A percentile compares a stretch with the other conserved stretches of the same genome.
phyloP scores from a whole-genome alignment of 2,329 filamentous ascomycete species.

The Pseudocercospora cruenta region DNA sequence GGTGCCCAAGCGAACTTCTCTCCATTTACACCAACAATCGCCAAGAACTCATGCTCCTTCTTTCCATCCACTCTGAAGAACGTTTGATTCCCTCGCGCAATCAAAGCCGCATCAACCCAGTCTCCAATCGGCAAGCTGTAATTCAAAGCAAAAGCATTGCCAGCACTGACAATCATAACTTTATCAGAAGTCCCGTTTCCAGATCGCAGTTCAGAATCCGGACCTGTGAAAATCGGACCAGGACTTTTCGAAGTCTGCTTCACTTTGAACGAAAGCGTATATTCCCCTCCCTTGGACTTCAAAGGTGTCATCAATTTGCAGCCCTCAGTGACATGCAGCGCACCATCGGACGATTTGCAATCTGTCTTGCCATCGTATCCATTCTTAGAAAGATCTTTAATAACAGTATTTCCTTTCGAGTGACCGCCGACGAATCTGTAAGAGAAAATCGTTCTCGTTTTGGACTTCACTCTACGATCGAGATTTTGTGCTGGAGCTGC shows the following conservation, averaged over 20 bases:
- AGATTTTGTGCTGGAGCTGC: conserved; percentile 55
- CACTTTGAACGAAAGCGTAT: conserved; percentile 56
- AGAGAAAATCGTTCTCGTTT: conserved; percentile 41
- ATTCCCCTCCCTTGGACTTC: conserved; percentile 59
- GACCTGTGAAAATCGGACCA: conserved; percentile 49
- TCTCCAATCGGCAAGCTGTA: conserved; percentile 44
- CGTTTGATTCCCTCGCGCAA: conserved; percentile 43
- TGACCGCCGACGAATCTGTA: conserved; percentile 42
- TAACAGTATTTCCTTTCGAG: conserved; percentile 24
- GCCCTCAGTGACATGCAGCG: conserved; percentile 29
- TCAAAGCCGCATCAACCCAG: conserved; percentile 44
- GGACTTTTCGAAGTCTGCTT: conserved; percentile 49
- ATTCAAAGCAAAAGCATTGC: conserved; percentile 46
- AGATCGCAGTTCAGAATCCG: conserved; percentile 32
- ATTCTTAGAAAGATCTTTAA: conserved; percentile 45
- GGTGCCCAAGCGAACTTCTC: conserved; percentile 47
- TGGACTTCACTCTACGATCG: conserved; percentile 47
- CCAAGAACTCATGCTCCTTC: conserved; percentile 47
- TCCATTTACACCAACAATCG: conserved; percentile 50
- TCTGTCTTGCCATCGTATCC: conserved; percentile 46
- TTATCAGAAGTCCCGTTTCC: conserved; percentile 30
- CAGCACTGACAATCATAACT: conserved; percentile 45
- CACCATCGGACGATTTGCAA: conserved; percentile 37
- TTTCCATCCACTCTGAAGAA: conserved; percentile 36
- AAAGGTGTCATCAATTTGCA: conserved; percentile 55